A percentile compares a stretch with the other conserved stretches of the same genome.
Conservation (phyloP, 108 stramenopile species). For the Pseudonitzschia multiseries region DNA sequence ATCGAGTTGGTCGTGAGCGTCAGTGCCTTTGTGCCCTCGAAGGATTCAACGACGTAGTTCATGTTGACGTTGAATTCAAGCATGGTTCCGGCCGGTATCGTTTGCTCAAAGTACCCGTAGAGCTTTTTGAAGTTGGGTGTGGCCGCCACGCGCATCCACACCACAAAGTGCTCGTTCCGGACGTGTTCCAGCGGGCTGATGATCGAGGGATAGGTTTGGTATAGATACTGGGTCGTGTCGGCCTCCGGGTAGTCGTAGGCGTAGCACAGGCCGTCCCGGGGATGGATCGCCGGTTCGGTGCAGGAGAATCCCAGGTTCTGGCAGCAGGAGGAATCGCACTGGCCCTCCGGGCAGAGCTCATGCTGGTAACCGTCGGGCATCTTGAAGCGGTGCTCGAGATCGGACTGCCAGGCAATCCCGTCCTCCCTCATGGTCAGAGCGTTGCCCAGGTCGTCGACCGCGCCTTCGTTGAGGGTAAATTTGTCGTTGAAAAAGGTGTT, state of each 20-base stretch:
- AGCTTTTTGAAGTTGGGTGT: constrained; percentile 94
- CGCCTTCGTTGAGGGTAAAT: constrained; percentile 48
- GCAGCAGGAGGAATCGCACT: constrained; percentile 62
- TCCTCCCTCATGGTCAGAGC: constrained; percentile 67
- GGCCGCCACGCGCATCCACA: constrained; percentile 98
- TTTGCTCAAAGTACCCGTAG: constrained; percentile 91
- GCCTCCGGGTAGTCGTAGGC: constrained; percentile 90
- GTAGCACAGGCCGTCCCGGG: constrained; percentile 62
- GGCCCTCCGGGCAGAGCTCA: constrained; percentile 45
- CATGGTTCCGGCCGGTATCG: constrained; percentile 67
- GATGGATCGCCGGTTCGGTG: constrained; percentile 46
- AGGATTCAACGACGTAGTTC: constrained; percentile 89
- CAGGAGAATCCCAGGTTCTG: constrained; percentile 59
- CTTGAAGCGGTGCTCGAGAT: constrained; percentile 85
- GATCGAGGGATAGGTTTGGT: constrained; percentile 82
- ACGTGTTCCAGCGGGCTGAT: constrained; percentile 90
- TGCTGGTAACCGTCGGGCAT: constrained; percentile 77
- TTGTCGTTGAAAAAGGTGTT: constrained; percentile 98
- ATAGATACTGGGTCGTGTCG: constrained; percentile 76
- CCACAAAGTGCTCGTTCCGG: constrained; percentile 96
- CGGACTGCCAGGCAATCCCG: constrained; percentile 95
- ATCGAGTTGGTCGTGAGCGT: constrained; percentile 78
- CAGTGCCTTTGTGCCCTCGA: constrained; percentile 83
- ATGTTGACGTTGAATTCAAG: constrained; percentile 75
- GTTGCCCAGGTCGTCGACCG: constrained; percentile 26